phyloP scores from a whole-genome alignment of 495 filamentous ascomycete genomes.

The Copromyces sp. region DNA sequence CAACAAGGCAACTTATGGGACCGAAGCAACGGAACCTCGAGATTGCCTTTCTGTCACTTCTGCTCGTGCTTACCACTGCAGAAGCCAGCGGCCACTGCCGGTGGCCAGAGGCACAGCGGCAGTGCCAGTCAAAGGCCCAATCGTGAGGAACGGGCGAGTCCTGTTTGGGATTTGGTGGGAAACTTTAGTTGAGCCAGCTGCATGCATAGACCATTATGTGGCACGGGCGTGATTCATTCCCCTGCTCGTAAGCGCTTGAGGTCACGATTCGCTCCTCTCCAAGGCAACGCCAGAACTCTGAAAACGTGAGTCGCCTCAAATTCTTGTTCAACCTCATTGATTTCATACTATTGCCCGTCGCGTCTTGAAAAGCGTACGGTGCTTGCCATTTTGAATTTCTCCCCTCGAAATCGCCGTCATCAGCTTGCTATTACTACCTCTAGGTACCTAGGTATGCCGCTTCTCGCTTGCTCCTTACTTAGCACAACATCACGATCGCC shows the following conservation, averaged over 20 bases:
- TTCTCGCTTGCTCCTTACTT: neutral
- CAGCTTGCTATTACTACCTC: neutral
- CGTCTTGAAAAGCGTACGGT: constrained; percentile 5
- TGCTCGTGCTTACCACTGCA: neutral
- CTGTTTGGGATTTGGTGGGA: neutral
- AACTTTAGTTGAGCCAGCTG: neutral
- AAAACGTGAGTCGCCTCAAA: constrained; percentile 10
- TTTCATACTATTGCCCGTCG: constrained; percentile 5
- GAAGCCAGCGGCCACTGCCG: neutral
- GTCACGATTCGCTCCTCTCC: constrained; percentile 1
- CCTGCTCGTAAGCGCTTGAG: constrained; percentile 10
- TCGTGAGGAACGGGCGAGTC: constrained; percentile 3
- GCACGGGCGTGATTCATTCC: constrained; percentile 3
- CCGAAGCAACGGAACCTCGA: neutral
- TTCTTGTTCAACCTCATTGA: constrained; percentile 10
- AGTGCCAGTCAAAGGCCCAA: neutral
- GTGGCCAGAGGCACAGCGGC: neutral
- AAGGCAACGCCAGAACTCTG: constrained; percentile 3
- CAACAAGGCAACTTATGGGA: neutral
- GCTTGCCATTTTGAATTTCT: neutral
- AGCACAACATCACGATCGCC: neutral
- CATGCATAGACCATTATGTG: neutral
- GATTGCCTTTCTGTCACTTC: neutral
- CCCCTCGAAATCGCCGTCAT: neutral
- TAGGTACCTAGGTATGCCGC: neutral